Percentiles rank a stretch among this genome's conserved stretches.
These are phyloP conservation scores for Dioscorea zingiberensis DNA, from an alignment of 106 monocot species.

Conservation along the genomic window DNA sequence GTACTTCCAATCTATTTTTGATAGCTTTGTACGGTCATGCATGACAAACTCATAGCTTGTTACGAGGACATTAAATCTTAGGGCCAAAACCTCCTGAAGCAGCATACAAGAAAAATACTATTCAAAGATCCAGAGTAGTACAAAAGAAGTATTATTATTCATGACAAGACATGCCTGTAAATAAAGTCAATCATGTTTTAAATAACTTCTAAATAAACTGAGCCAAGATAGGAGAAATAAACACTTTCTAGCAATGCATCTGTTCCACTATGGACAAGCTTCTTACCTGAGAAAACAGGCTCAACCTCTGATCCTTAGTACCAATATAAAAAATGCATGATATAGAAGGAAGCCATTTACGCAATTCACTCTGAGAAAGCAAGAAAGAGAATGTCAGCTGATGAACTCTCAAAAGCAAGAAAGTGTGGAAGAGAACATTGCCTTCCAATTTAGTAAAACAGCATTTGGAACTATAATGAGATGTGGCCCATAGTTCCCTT, in stretches of 20 bases:
- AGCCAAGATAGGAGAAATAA: no score
- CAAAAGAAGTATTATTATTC: background rate
- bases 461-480: slow-evolving; percentile 99
- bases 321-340: slow-evolving; percentile 97
- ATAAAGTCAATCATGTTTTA: no score
- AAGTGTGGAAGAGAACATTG: slow-evolving; percentile 2
- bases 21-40: slow-evolving; percentile 93
- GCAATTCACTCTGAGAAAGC: slow-evolving; percentile 72
- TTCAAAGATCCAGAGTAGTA: background rate
- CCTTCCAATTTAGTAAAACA: slow-evolving; percentile 98
- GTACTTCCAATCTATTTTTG: slow-evolving; percentile 97
- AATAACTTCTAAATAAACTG: no score
- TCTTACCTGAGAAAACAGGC: slow-evolving; percentile 81
- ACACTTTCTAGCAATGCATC: no score
- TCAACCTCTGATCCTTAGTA: slow-evolving; percentile 75
- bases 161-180: no score
- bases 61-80: slow-evolving; percentile 95
- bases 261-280: background rate
- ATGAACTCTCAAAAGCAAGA: background rate
- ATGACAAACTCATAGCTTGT: slow-evolving; percentile 97
- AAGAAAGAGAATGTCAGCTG: slow-evolving; percentile 13
- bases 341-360: slow-evolving; percentile 87
- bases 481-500: slow-evolving; percentile 97
- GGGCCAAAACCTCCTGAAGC: slow-evolving; percentile 72
- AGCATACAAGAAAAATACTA: background rate